Base-by-base conservation (phyloP, 805 yeast genomes). In the Zygosaccharomyces siamensis region DNA sequence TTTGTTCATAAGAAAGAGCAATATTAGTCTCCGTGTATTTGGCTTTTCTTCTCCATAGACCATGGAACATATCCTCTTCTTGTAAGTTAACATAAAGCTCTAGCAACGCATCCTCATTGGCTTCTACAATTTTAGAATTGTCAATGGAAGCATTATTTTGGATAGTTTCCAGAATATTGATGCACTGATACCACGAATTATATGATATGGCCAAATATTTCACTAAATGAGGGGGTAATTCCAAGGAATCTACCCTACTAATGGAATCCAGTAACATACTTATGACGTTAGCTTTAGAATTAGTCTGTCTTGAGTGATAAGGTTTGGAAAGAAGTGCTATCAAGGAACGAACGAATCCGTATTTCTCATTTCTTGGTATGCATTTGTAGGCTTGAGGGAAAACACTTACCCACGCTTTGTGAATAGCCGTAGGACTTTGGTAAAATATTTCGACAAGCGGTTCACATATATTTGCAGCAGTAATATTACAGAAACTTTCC, bases 51-150 rank as follows among this genome's bases (percentile, higher is more conserved):
- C 98, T 81, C 99, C 99, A 93, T 56, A 89, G 75, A 3, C 99
- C 99, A 64, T 93, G 93, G 64, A 90, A 93, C 90, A 92, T 86
- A 60, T 93, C 99, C 47, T 88, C 95, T 60, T 93, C 99, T 58
- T 89, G 95, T 46, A 93, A 69, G 7, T 85, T 80, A 4, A 96
- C 83, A 60, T 92, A 93, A 66, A 92, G 72, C 68, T 95, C 97
- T 31, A 89, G 80, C 39, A 93, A 69, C 0, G 99, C 96, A 69
- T 93, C 98, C 52, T 85, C 83, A 49, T 87, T 89, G 2, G 89
- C 83, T 49, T 90, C 97, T 23, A 83, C 77, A 12, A 92, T 87
- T 50, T 83, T 83, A 8, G 80, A 75, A 58, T 84, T 87, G 27
- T 86, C 90, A 38, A 80, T 77, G 3, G 75, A 68, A 1, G 89